Conservation (phyloP, 1,139 yeast species). For the Ogataea hybrid region DNA sequence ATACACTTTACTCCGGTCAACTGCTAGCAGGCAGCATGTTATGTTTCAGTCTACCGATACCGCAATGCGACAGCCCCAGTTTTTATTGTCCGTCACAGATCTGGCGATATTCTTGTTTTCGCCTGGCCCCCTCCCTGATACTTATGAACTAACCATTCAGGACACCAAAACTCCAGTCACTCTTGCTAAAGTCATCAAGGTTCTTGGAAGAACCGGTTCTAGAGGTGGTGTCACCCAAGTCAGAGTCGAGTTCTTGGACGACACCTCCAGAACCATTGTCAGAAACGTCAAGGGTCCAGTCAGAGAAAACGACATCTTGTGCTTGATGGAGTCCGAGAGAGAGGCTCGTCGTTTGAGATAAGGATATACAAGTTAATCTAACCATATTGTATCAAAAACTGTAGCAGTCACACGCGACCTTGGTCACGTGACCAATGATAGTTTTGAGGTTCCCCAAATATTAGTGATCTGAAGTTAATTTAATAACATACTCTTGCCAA, state of each 20-base stretch:
- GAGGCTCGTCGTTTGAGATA: slow-evolving; percentile 86
- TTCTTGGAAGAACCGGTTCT: slow-evolving; percentile 99
- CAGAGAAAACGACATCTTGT: slow-evolving; percentile 98
- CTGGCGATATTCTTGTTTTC: neutral
- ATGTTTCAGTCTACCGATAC: too few species aligned
- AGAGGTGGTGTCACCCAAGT: slow-evolving; percentile 99
- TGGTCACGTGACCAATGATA: slow-evolving; percentile 4
- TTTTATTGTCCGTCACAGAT: neutral
- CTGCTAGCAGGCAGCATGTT: too few species aligned
- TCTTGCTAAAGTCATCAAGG: slow-evolving; percentile 99
- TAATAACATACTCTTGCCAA: neutral
- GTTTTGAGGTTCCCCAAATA: too few species aligned
- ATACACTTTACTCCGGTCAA: too few species aligned
- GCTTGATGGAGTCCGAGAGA: slow-evolving; percentile 99
- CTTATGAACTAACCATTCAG: slow-evolving; percentile 32
- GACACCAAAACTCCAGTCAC: slow-evolving; percentile 95
- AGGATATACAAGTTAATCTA: slow-evolving; percentile 18
- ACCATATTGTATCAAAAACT: slow-evolving; percentile 5
- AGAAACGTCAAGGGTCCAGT: slow-evolving; percentile 99
- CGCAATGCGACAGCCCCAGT: neutral
- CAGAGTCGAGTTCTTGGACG: slow-evolving; percentile 99
- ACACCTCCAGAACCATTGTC: slow-evolving; percentile 96
- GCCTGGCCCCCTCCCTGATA: neutral
- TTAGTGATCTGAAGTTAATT: too few species aligned
- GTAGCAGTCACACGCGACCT: slow-evolving; percentile 9